Evolutionary conservation across 345 rosid species (phyloP).

Genomic region (Trapa incisa): DNA sequence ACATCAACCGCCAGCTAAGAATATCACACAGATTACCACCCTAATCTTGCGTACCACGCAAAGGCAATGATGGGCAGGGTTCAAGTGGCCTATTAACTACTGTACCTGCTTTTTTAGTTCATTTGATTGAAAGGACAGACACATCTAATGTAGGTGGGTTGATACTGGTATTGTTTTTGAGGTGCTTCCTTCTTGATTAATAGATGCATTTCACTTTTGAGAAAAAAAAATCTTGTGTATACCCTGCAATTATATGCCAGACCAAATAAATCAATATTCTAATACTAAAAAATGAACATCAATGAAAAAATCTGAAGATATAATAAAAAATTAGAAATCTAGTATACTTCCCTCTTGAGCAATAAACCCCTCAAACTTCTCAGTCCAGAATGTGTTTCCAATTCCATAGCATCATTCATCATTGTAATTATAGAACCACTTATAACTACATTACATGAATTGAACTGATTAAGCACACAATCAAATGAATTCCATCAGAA

Average conservation of each 20-base stretch:
- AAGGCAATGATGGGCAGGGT: no score
- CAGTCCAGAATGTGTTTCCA: not conserved
- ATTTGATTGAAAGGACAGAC: no score
- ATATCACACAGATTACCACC: constrained; percentile 50
- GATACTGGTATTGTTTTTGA: no score
- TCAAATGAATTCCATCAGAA: constrained; percentile 1
- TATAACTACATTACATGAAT: constrained; percentile 11
- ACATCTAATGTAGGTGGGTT: no score
- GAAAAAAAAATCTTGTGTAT: constrained; percentile 17
- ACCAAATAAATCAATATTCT: constrained; percentile 60
- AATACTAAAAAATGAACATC: constrained; percentile 14
- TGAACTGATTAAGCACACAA: constrained; percentile 11
- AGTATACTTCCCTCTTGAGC: constrained; percentile 5
- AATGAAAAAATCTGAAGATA: constrained; percentile 13
- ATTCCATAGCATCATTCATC: not conserved
- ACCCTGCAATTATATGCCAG: constrained; percentile 71
- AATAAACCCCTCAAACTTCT: constrained; percentile 1
- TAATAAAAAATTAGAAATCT: constrained; percentile 7
- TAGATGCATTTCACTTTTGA: no score
- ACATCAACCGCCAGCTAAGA: constrained; percentile 69
- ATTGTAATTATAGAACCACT: not conserved
- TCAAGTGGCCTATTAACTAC: no score
- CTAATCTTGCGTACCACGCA: constrained; percentile 19
- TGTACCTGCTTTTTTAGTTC: no score
- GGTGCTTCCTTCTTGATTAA: no score